These are phyloP conservation scores for Parietichytrium sp. DNA, from an alignment of 108 stramenopile genomes.

Conservation along the genomic window DNA sequence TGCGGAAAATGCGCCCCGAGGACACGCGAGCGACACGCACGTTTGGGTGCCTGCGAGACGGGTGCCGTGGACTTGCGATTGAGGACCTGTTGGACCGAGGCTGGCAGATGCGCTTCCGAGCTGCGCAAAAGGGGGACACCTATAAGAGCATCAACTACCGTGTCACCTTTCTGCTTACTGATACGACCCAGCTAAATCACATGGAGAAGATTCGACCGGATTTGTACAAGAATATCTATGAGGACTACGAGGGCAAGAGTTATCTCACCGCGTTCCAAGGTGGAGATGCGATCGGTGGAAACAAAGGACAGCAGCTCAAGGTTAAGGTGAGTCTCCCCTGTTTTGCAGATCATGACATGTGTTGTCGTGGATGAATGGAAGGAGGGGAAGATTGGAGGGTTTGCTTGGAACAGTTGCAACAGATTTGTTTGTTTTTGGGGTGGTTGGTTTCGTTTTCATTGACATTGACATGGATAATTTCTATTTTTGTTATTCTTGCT, in stretches of 20 bases:
- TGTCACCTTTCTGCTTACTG: not conserved
- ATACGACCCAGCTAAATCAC: constrained; percentile 29
- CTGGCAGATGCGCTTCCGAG: constrained; percentile 35
- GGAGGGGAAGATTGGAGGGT: no score
- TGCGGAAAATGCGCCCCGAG: constrained; percentile 35
- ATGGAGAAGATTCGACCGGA: constrained; percentile 36
- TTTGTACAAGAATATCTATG: constrained; percentile 26
- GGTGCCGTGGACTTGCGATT: constrained; percentile 36
- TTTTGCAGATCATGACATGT: no score
- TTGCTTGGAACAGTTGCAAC: no score
- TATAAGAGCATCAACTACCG: constrained; percentile 35
- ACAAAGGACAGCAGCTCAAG: constrained; percentile 39
- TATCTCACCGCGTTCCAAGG: constrained; percentile 29
- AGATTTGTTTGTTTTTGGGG: no score
- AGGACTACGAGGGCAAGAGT: constrained; percentile 26
- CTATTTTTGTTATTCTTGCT: no score
- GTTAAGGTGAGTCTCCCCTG: no score
- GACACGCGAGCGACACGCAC: constrained; percentile 32
- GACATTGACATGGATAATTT: no score
- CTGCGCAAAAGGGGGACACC: constrained; percentile 24
- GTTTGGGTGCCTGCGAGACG: constrained; percentile 31
- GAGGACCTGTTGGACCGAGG: constrained; percentile 26
- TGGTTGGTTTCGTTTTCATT: no score
- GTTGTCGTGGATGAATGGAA: no score
- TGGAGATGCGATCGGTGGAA: constrained; percentile 33